phyloP scores from a whole-genome alignment of 2,329 filamentous ascomycete species.

The Xylaria sp. region DNA sequence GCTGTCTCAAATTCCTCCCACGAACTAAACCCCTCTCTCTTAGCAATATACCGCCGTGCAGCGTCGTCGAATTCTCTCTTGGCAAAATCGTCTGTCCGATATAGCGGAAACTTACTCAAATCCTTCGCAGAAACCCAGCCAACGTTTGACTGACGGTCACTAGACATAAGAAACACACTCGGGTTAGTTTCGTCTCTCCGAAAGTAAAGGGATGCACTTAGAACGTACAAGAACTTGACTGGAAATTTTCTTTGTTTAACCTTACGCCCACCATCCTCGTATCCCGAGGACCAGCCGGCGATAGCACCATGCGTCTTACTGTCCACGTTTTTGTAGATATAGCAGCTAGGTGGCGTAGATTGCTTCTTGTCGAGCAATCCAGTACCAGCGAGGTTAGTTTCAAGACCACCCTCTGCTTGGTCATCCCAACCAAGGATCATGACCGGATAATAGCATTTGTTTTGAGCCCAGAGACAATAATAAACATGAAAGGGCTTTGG shows the following conservation, averaged over 20 bases:
- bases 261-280: conserved; percentile 44
- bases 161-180: background rate
- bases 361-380: conserved; percentile 38
- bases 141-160: conserved; percentile 37
- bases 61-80: conserved; percentile 25
- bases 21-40: conserved; percentile 33
- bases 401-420: conserved; percentile 38
- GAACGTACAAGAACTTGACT: conserved; percentile 44
- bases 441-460: conserved; percentile 42
- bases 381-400: conserved; percentile 38
- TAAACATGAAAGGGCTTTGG: conserved; percentile 45
- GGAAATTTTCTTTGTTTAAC: conserved; percentile 46
- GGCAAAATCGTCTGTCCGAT: conserved; percentile 25
- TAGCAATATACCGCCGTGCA: conserved; percentile 37
- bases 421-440: conserved; percentile 47
- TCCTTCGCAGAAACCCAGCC: conserved; percentile 33
- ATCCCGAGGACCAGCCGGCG: conserved; percentile 45
- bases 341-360: conserved; percentile 42
- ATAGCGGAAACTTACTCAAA: conserved; percentile 35
- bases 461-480: conserved; percentile 39
- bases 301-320: conserved; percentile 33
- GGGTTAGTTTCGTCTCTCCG: background rate
- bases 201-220: too few species aligned
- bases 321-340: conserved; percentile 35
- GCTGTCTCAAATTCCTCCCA: conserved; percentile 36